Conservation (phyloP, 768 basidiomycete species). For the Lactarius psammicola region DNA sequence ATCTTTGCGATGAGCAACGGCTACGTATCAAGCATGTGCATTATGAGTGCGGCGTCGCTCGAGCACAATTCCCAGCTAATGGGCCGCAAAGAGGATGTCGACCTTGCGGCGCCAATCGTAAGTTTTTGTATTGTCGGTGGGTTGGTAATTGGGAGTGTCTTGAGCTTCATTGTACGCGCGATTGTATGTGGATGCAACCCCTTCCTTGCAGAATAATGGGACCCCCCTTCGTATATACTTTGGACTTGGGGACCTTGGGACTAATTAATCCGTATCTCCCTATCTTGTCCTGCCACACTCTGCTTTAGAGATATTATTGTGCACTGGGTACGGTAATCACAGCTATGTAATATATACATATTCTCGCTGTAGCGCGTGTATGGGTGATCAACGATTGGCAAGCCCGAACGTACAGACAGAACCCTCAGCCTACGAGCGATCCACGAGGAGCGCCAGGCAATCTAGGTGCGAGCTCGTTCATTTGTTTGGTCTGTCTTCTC, state of each 20-base stretch:
- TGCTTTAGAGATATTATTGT: neutral
- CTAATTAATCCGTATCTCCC: neutral
- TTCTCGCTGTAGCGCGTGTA: neutral
- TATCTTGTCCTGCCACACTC: neutral
- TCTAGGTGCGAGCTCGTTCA: constrained; percentile 67
- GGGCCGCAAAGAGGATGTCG: constrained; percentile 73
- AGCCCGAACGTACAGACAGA: neutral
- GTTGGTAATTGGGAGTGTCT: constrained; percentile 68
- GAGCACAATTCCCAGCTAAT: constrained; percentile 73
- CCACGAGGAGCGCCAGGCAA: constrained; percentile 52
- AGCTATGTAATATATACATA: neutral
- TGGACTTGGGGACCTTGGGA: neutral
- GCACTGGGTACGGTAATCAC: neutral
- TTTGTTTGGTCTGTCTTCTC: constrained; percentile 62
- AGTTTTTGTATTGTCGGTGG: constrained; percentile 79
- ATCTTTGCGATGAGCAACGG: constrained; percentile 80
- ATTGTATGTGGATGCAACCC: constrained; percentile 72
- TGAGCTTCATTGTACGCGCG: constrained; percentile 76
- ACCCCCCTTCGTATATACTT: neutral
- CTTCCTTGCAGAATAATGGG: constrained; percentile 40
- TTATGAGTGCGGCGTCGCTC: constrained; percentile 81
- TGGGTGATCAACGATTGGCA: neutral
- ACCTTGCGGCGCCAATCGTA: constrained; percentile 78
- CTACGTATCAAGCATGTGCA: constrained; percentile 70
- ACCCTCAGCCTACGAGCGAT: constrained; percentile 1